Evolutionary conservation across 139 green algal species (phyloP).

Genomic region (Chlamydomonas sphaeroides): DNA sequence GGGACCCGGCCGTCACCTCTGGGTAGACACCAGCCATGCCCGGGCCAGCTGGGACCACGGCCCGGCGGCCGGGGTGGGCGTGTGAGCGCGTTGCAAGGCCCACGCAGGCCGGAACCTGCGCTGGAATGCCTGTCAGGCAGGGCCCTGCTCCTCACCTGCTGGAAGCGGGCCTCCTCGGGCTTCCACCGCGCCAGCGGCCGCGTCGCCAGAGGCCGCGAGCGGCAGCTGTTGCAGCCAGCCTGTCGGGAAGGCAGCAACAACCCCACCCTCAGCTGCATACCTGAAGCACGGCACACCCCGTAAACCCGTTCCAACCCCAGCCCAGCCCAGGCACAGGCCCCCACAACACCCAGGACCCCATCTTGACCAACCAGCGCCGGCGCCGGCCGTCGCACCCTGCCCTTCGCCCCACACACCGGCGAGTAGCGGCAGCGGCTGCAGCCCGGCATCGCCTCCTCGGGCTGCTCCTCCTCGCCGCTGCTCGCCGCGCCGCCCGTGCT

Average conservation of each 20-base stretch:
- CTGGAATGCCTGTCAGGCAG: no score
- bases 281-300: no score
- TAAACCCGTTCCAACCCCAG: neutral
- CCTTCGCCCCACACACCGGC: no score
- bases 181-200: slow-evolving; percentile 43
- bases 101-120: no score
- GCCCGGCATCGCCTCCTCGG: slow-evolving; percentile 41
- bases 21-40: no score
- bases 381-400: no score
- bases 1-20: no score
- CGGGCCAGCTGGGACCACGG: no score
- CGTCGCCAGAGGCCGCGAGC: slow-evolving; percentile 23
- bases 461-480: slow-evolving; percentile 3
- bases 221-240: slow-evolving; percentile 38
- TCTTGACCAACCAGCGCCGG: no score
- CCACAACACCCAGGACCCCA: no score
- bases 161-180: slow-evolving; percentile 34
- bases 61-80: no score
- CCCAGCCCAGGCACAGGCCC: neutral
- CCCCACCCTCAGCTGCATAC: neutral
- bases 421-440: slow-evolving; percentile 37
- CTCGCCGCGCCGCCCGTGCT: neutral
- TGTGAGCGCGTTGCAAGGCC: no score
- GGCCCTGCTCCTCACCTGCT: slow-evolving; percentile 35
- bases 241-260: neutral